Percentiles rank a stretch among this genome's conserved stretches.
Evolutionary conservation across 176 grass and related monocot species (phyloP).

Genomic region (Avena eriantha): DNA sequence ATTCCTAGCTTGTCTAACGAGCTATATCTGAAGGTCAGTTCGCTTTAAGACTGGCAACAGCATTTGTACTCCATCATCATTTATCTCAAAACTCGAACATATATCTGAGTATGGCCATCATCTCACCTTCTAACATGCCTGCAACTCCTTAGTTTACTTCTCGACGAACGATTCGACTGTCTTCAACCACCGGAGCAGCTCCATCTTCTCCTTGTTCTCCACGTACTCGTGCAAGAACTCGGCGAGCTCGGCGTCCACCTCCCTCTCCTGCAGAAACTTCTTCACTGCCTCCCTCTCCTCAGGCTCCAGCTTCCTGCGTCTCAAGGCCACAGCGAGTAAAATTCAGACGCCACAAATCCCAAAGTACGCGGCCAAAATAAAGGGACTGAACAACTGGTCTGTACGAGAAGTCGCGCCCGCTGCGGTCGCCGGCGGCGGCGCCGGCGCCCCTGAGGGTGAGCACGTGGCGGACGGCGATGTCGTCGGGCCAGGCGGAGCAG

Average conservation of each 20-base stretch:
- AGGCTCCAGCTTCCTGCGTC: slow-evolving; percentile 57
- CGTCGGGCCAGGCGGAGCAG: slow-evolving; percentile 92
- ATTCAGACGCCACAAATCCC: slow-evolving; percentile 5
- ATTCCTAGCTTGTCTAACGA: background rate
- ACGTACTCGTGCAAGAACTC: slow-evolving; percentile 88
- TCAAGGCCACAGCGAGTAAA: background rate
- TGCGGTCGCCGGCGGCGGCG: background rate
- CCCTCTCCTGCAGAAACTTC: slow-evolving; percentile 71
- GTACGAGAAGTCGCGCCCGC: slow-evolving; percentile 67
- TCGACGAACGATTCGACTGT: slow-evolving; percentile 65
- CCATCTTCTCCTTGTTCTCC: slow-evolving; percentile 81
- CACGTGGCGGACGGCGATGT: slow-evolving; percentile 60
- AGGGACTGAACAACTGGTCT: background rate
- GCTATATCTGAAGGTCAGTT: background rate
- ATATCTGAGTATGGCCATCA: background rate
- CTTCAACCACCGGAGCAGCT: slow-evolving; percentile 82
- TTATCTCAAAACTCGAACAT: slow-evolving; percentile 3
- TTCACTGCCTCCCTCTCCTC: slow-evolving; percentile 50
- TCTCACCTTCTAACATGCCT: slow-evolving; percentile 5
- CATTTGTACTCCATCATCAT: background rate
- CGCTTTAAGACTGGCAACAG: no score
- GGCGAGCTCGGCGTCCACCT: slow-evolving; percentile 62
- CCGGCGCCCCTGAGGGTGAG: slow-evolving; percentile 52
- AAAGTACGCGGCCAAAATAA: background rate
- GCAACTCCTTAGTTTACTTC: slow-evolving; percentile 44